Conservation (phyloP, 2,329 filamentous ascomycete species). For the Fusarium continuum region DNA sequence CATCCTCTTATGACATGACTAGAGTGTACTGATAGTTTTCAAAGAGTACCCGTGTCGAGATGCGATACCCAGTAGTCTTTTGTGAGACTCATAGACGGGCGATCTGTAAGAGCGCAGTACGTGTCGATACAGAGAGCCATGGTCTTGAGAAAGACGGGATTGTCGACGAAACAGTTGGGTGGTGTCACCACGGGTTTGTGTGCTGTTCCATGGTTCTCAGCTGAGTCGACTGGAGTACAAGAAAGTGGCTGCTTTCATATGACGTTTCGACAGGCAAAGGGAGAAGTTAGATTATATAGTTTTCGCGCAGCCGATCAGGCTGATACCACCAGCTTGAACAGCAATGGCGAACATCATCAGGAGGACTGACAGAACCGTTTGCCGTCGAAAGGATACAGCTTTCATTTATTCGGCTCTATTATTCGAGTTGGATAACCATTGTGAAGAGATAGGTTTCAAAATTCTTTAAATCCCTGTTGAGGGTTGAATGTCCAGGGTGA, state of each 20-base stretch:
- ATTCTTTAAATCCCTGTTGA: background rate
- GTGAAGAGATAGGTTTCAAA: background rate
- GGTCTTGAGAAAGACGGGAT: constrained; percentile 45
- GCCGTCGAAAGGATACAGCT: background rate
- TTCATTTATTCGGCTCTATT: background rate
- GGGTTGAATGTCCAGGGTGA: no score
- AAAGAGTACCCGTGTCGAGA: constrained; percentile 42
- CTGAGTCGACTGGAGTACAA: constrained; percentile 44
- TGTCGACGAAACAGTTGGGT: constrained; percentile 43
- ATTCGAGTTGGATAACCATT: background rate
- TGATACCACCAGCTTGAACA: constrained; percentile 33
- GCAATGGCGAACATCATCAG: background rate
- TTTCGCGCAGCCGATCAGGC: constrained; percentile 50
- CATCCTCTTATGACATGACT: constrained; percentile 43
- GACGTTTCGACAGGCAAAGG: constrained; percentile 48
- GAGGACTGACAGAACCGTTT: background rate
- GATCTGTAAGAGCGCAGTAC: constrained; percentile 42
- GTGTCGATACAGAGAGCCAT: constrained; percentile 49
- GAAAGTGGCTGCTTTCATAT: constrained; percentile 40
- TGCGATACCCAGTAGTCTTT: constrained; percentile 46
- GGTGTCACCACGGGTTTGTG: constrained; percentile 39
- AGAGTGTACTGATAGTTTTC: constrained; percentile 38
- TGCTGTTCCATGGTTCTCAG: constrained; percentile 35
- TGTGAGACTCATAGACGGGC: constrained; percentile 23
- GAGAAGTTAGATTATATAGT: constrained; percentile 48